Percentiles rank a stretch among this genome's conserved stretches.
phyloP scores from a whole-genome alignment of 441 rosid genomes.

The Theobroma grandiflorum region DNA sequence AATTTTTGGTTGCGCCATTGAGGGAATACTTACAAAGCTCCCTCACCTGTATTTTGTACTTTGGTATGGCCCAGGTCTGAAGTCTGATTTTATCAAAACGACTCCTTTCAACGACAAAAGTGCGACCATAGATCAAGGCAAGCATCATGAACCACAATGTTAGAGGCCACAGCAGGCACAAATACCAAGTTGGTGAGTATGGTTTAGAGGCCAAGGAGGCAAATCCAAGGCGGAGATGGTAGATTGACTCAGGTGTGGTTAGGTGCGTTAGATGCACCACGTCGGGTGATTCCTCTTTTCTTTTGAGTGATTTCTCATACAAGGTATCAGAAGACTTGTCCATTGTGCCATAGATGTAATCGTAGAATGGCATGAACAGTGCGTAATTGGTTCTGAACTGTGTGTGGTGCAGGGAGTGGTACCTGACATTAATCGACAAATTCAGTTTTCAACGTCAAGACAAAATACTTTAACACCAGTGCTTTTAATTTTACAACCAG shows the following conservation, averaged over 20 bases:
- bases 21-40: not conserved
- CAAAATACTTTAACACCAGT: not conserved
- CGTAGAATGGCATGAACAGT: slow-evolving; percentile 67
- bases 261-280: slow-evolving; percentile 65
- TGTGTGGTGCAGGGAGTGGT: slow-evolving; percentile 70
- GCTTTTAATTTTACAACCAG: not conserved
- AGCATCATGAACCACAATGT: slow-evolving; percentile 40
- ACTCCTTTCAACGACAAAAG: slow-evolving; percentile 56
- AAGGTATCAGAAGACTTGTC: slow-evolving; percentile 46
- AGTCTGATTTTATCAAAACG: slow-evolving; percentile 48
- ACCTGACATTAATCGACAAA: slow-evolving; percentile 35
- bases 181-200: slow-evolving; percentile 39
- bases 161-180: slow-evolving; percentile 58
- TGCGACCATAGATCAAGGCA: slow-evolving; percentile 44
- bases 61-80: slow-evolving; percentile 80
- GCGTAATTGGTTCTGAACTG: slow-evolving; percentile 64
- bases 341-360: slow-evolving; percentile 52
- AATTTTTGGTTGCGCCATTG: not conserved
- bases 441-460: no score
- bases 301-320: slow-evolving; percentile 39
- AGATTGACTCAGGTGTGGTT: slow-evolving; percentile 50
- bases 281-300: slow-evolving; percentile 49
- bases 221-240: slow-evolving; percentile 51
- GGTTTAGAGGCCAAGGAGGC: slow-evolving; percentile 55
- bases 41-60: slow-evolving; percentile 62